Evolutionary conservation across 306 rosid species (phyloP), one percentile per base, ranked within the genome.

Genomic region (Malus orientalis): DNA sequence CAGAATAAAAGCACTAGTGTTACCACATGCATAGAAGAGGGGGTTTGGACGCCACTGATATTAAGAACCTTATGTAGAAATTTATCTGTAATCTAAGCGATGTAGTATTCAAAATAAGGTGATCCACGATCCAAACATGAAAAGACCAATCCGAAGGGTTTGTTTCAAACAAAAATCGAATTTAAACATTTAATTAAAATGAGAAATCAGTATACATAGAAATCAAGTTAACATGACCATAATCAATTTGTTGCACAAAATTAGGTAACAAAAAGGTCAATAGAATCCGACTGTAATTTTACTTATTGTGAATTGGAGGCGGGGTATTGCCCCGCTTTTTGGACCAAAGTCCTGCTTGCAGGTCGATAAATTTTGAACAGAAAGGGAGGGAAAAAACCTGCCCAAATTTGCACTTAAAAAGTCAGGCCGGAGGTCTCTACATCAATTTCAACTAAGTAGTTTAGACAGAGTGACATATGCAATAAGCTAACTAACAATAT

Each of bases 1-100:
- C 78, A 85, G 13, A 20, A 76, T 80, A 51, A 70, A 27, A 61
- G 67, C 5, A 6, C 19, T 23, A 13, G 30, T 14, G 67, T 61
- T 61, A 61, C 9, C 25, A 25, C 64, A 59, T 6, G 64, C 64
- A 11, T 22, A 5, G 16, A 61, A 27, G 67, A 14, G 38, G 67
- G 62, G 66, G 36, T 13, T 27, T 27, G 33, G 16, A 1, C 4
- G 8, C 67, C 29, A 14, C 10, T 61, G 33, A 14, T 27, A 5
- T 27, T 14, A 27, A 61, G 8, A 59, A 22, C 32, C 32, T 59
- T 19, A 22, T 5, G 30, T 11, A 25, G 7, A 18, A 4, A 22
- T 59, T 59, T 23, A 10, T 59, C 32, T 59, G 23, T 11, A 14
- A 59, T 4, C 29, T 3, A 42, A 42, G 45, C 12, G 45, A 42